These are phyloP conservation scores for Buddleja alternifolia DNA, from an alignment of 257 asterid species.

Conservation along the genomic window DNA sequence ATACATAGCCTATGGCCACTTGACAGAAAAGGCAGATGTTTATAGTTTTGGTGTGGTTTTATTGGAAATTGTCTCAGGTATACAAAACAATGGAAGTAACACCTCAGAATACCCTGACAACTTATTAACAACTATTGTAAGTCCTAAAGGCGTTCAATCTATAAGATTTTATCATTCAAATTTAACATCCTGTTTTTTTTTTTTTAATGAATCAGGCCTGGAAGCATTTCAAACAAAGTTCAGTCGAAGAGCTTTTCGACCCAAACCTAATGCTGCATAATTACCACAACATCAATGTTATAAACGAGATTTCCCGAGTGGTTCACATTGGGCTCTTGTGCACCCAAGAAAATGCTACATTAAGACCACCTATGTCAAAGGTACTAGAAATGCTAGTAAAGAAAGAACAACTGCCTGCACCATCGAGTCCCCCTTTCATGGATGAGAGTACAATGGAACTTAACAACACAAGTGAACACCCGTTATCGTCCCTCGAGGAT, in stretches of 20 bases:
- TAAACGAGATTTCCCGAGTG: no score
- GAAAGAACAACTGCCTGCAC: slow-evolving; percentile 46
- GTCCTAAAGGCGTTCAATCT: slow-evolving; percentile 12
- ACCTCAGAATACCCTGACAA: slow-evolving; percentile 40
- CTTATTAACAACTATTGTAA: slow-evolving; percentile 39
- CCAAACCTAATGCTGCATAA: no score
- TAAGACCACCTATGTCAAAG: slow-evolving; percentile 50
- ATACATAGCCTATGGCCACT: no score
- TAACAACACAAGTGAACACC: no score
- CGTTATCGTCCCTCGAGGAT: no score
- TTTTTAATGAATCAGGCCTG: slow-evolving; percentile 31
- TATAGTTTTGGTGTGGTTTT: no score
- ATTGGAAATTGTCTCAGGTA: no score
- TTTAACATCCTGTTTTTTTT: background rate
- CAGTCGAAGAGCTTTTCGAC: slow-evolving; percentile 41
- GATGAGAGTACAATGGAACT: slow-evolving; percentile 45
- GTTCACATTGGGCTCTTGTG: slow-evolving; percentile 48
- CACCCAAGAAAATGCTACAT: slow-evolving; percentile 40
- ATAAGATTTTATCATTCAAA: background rate
- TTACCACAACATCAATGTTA: no score
- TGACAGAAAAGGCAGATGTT: no score
- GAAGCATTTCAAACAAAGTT: slow-evolving; percentile 44
- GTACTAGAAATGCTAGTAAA: slow-evolving; percentile 46
- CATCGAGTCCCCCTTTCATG: slow-evolving; percentile 47
- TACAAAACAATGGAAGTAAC: slow-evolving; percentile 44